A percentile compares a stretch with the other conserved stretches of the same genome.
Evolutionary conservation across 2,329 filamentous ascomycete genomes (phyloP).

Genomic region (Aspergillus sp.): DNA sequence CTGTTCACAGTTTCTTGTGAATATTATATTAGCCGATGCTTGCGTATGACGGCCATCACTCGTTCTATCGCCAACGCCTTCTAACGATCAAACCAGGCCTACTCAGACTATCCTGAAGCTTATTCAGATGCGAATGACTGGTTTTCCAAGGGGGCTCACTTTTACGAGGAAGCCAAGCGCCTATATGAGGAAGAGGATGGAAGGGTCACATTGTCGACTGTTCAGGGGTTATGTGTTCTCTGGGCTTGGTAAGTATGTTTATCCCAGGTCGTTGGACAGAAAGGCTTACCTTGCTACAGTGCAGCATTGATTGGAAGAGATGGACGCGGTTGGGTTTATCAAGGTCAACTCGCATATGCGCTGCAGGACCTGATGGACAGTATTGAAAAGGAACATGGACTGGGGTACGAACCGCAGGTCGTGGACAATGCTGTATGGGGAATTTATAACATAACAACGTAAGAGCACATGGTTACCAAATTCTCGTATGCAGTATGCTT

Average conservation of each 20-base stretch:
- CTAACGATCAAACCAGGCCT: conserved; percentile 13
- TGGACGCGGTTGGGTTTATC: conserved; percentile 22
- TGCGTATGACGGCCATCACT: conserved; percentile 15
- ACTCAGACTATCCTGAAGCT: conserved; percentile 22
- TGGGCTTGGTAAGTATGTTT: conserved; percentile 20
- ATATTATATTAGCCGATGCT: conserved; percentile 20
- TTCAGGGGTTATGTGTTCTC: conserved; percentile 26
- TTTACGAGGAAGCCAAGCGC: conserved; percentile 28
- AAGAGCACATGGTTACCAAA: conserved; percentile 4
- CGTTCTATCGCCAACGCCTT: not conserved
- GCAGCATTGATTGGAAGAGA: conserved; percentile 27
- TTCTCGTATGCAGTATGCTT: not conserved
- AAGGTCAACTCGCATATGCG: conserved; percentile 19
- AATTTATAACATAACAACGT: conserved; percentile 20
- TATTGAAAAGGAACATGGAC: conserved; percentile 11
- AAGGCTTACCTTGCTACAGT: conserved; percentile 11
- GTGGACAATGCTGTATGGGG: conserved; percentile 18
- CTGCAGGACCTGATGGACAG: conserved; percentile 13
- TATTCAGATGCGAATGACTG: conserved; percentile 12
- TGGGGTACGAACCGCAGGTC: conserved; percentile 4
- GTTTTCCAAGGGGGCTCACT: conserved; percentile 20
- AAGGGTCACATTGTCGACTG: conserved; percentile 21
- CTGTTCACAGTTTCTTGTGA: conserved; percentile 26
- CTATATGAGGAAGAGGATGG: conserved; percentile 25
- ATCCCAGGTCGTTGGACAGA: no score